Percentiles rank a stretch among this genome's conserved stretches.
Evolutionary conservation across 768 basidiomycete species (phyloP).

Genomic region (Kwoniella botswanensis): DNA sequence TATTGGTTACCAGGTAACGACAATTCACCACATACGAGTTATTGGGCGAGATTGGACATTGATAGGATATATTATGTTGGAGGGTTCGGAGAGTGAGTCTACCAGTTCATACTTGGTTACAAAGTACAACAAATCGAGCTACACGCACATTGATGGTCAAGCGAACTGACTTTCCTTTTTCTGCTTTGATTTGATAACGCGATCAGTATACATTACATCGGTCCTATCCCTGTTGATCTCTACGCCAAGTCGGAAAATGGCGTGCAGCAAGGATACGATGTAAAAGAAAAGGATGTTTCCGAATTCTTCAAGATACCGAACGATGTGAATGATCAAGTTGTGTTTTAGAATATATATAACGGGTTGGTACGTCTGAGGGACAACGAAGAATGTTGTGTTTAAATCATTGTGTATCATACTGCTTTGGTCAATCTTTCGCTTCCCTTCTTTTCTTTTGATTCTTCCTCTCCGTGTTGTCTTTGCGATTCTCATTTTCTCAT

Average conservation of each 20-base stretch:
- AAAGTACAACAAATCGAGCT: no score
- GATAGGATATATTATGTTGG: slow-evolving; percentile 56
- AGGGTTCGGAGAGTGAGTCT: slow-evolving; percentile 56
- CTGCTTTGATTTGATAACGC: no score
- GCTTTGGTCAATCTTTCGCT: no score
- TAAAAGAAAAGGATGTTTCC: background rate
- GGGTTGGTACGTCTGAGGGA: no score
- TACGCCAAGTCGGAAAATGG: slow-evolving; percentile 30
- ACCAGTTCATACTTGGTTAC: no score
- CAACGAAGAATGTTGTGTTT: no score
- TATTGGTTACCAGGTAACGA: slow-evolving; percentile 44
- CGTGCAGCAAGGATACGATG: background rate
- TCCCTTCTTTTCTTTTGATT: no score
- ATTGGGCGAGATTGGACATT: slow-evolving; percentile 51
- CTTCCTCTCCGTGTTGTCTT: no score
- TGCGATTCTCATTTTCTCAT: no score
- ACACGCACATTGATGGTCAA: no score
- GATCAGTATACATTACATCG: slow-evolving; percentile 51
- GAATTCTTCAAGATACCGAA: background rate
- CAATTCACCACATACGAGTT: slow-evolving; percentile 32
- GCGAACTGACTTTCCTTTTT: no score
- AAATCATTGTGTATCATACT: no score
- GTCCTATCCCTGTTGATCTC: slow-evolving; percentile 52
- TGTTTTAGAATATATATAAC: background rate
- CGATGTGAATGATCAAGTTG: background rate